These are phyloP conservation scores for Pseudognaphalium luteoalbum DNA, from an alignment of 129 eudicot species.

Conservation along the genomic window DNA sequence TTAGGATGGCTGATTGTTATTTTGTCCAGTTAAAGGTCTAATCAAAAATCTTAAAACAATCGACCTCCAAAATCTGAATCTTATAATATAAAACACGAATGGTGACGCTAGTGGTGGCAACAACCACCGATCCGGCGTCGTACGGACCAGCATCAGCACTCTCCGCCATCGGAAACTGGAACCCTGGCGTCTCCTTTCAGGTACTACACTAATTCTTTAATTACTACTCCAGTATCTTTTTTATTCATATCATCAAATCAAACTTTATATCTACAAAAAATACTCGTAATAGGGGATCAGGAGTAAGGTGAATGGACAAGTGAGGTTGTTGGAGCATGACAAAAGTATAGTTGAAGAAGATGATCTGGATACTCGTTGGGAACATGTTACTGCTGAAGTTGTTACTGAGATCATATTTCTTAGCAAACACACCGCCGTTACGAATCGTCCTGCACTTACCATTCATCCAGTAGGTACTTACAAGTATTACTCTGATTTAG, in stretches of 20 bases:
- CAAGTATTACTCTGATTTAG: not conserved
- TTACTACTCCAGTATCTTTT: too few species aligned
- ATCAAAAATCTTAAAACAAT: not conserved
- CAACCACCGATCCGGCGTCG: slow-evolving; percentile 83
- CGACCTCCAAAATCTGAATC: not conserved
- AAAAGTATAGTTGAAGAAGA: slow-evolving; percentile 79
- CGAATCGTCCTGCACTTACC: slow-evolving; percentile 87
- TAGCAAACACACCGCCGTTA: slow-evolving; percentile 77
- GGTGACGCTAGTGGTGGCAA: slow-evolving; percentile 79
- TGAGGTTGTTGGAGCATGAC: slow-evolving; percentile 78
- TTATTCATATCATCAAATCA: too few species aligned
- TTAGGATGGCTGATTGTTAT: too few species aligned
- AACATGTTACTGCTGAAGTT: slow-evolving; percentile 59
- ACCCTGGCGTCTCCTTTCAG: slow-evolving; percentile 61
- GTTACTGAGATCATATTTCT: slow-evolving; percentile 73
- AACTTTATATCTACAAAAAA: not conserved
- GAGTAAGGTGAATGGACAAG: slow-evolving; percentile 62
- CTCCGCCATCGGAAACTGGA: slow-evolving; percentile 70
- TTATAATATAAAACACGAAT: slow-evolving; percentile 29
- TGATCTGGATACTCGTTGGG: slow-evolving; percentile 77
- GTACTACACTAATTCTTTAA: slow-evolving; percentile 16
- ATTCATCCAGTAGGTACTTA: slow-evolving; percentile 78
- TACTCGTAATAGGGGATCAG: slow-evolving; percentile 43
- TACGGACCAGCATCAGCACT: slow-evolving; percentile 72
- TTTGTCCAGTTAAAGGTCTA: too few species aligned